Conservation (phyloP, 305 asterid genomes). For the Nicotiana rustica region DNA sequence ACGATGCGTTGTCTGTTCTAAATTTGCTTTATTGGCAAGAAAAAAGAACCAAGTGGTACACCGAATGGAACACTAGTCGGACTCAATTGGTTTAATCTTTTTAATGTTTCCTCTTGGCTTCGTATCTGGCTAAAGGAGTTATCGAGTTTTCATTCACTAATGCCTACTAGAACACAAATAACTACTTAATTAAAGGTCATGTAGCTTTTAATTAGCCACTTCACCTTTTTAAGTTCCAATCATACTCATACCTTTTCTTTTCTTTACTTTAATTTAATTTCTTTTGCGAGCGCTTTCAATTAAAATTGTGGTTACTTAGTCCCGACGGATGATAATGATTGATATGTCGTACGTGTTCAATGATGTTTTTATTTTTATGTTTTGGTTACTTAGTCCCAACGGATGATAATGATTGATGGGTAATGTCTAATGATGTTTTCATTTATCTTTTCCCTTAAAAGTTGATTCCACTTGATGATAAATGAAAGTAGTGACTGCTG, state of each 20-base stretch:
- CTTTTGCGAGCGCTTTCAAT: not conserved
- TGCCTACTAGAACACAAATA: constrained; percentile 3
- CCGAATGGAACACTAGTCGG: not conserved
- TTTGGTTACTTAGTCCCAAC: not conserved
- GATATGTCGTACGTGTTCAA: not conserved
- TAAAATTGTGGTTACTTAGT: constrained; percentile 7
- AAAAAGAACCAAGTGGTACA: not conserved
- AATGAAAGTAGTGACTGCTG: constrained; percentile 32
- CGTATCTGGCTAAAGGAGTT: constrained; percentile 13
- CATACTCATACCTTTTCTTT: not conserved
- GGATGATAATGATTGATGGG: constrained; percentile 24
- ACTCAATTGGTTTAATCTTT: not conserved
- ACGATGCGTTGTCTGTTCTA: not conserved
- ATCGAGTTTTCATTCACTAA: constrained; percentile 10
- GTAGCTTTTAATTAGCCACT: constrained; percentile 17
- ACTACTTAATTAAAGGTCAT: not conserved
- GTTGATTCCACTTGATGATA: constrained; percentile 26
- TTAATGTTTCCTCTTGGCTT: not conserved
- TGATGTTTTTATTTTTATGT: not conserved
- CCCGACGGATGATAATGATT: constrained; percentile 22
- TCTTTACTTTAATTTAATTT: not conserved
- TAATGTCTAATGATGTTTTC: constrained; percentile 11
- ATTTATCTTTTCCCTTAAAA: constrained; percentile 18
- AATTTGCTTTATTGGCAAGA: not conserved
- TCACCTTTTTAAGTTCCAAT: constrained; percentile 21